A percentile compares a stretch with the other conserved stretches of the same genome.
These are phyloP conservation scores for Pichia sp. DNA, from an alignment of 1,139 yeast genomes.

Conservation along the genomic window DNA sequence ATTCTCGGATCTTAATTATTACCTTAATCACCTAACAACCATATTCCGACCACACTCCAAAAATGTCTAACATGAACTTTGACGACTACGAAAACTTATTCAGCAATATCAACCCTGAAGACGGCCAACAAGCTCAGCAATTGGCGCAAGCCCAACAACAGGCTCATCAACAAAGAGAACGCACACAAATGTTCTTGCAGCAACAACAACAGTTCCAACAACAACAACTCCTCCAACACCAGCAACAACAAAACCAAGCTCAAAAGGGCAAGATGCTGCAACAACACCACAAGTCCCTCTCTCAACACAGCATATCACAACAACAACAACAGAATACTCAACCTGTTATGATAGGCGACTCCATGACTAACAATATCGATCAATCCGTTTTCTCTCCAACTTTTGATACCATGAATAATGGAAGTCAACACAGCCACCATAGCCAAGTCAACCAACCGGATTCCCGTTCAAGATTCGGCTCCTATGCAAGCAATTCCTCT, in stretches of 20 bases:
- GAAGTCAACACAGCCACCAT: too few species aligned
- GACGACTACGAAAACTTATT: constrained; percentile 12
- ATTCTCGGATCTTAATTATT: too few species aligned
- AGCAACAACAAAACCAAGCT: constrained; percentile 14
- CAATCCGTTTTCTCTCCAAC: constrained; percentile 3
- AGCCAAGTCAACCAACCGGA: not conserved
- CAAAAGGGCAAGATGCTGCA: constrained; percentile 11
- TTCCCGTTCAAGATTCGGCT: constrained; percentile 20
- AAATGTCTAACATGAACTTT: constrained; percentile 6
- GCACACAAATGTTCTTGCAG: constrained; percentile 12
- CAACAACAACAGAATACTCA: too few species aligned
- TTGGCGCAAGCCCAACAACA: constrained; percentile 14
- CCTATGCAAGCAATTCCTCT: constrained; percentile 19
- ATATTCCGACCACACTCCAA: not conserved
- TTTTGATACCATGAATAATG: not conserved
- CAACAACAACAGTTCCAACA: constrained; percentile 20
- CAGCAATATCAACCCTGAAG: not conserved
- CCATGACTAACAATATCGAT: constrained; percentile 1
- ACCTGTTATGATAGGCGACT: too few species aligned
- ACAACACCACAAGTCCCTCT: constrained; percentile 6
- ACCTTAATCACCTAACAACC: too few species aligned
- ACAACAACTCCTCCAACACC: constrained; percentile 6
- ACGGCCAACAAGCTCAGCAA: constrained; percentile 8
- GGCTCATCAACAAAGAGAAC: constrained; percentile 14
- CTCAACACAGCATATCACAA: too few species aligned